Base-by-base conservation (phyloP, 768 basidiomycete genomes). In the Sporobolomyces phaffii region DNA sequence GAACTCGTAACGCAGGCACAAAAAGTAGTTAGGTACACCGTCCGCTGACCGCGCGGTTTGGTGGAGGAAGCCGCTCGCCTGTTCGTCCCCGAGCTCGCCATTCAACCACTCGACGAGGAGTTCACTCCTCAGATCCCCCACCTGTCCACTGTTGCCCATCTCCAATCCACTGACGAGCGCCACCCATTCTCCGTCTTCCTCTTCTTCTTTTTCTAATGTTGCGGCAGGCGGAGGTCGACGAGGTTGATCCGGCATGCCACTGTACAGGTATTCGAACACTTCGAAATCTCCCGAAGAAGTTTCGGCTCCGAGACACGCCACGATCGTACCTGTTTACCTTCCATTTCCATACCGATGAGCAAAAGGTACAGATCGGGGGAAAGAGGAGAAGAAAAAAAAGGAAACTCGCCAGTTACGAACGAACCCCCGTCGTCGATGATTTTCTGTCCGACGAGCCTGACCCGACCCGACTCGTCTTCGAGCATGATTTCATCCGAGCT, bases 401-500 rank as follows among this genome's bases (percentile, higher is more conserved):
- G 0, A 7, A n/a, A 18, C 60, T n/a, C 29, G 68, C 71, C 71
- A 0, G 71, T 72, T 0, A 72, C 71, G 38, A 72, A 72, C 6
- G 36, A 41, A 10, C 65, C 66, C 14, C 36, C 41, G 10, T 40
- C 34, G 33, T 80, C 78, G 44, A 70, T 65, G 5, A 97, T 78
- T 38, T 79, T 80, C 8, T 86, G 83, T 8, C 96, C 96, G 0
- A 93, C 89, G 20, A 99, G 84, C 50, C 83, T 83, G 44, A 99
- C 88, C 36, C 96, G 85, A 1, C 96, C 96, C 2, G 88, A 90
- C 78, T 98, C 96, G 76, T 99, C 96, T 78, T 99, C 96, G 0
- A 99, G 81, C 85, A 90, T 90, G 33, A 93, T 78, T 64, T 80
- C 83, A 75, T 99, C 96, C 44, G 86, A 84, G 0, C 80, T 78